Base-by-base conservation (phyloP, 2,329 filamentous ascomycete genomes). In the Colletotrichum sp. region DNA sequence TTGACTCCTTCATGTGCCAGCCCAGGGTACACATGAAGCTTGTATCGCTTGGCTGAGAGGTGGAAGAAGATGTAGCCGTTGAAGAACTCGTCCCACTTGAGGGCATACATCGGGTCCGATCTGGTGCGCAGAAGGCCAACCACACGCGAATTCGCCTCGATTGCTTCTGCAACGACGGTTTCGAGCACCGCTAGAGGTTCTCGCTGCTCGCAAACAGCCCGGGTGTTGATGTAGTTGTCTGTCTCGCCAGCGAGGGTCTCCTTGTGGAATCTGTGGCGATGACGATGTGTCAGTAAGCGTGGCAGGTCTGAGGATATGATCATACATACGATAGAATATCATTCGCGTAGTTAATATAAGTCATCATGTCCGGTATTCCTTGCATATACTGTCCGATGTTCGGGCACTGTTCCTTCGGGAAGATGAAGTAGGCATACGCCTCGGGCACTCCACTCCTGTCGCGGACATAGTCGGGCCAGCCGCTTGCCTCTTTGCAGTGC, bases 1-100 rank as follows among this genome's bases (percentile, higher is more conserved):
- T 26, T 58, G 21, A 18, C 55, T 26, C 55, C 55, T 1, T 58
- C 24, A 58, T 58, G n/a, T 21, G 43, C 43, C 43, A 52, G 43
- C 4, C 43, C 43, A 52, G 43, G 43, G 43, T 52, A 52, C 43
- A 52, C 43, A 21, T 52, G n/a, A 4, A 52, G 43, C n/a, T 52
- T 52, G 43, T 52, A 52, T 6, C 43, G 18, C 43, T 52, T 52
- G 3, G 43, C 43, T 21, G 43, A 52, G 43, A 52, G 43, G 4
- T 52, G 43, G 10, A 52, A 52, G 43, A 52, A 52, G 43, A 52
- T 52, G n/a, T 52, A 52, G 43, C 43, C 43, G 10, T 52, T 52
- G n/a, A 52, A 52, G 43, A 52, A 52, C n/a, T 52, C 43, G 10
- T 52, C n/a, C 43, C n/a, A 52, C 43, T 52, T 52, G 2, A 21